Conservation (phyloP, 169 alveolate species). For the Cardiosporidium cionae region DNA sequence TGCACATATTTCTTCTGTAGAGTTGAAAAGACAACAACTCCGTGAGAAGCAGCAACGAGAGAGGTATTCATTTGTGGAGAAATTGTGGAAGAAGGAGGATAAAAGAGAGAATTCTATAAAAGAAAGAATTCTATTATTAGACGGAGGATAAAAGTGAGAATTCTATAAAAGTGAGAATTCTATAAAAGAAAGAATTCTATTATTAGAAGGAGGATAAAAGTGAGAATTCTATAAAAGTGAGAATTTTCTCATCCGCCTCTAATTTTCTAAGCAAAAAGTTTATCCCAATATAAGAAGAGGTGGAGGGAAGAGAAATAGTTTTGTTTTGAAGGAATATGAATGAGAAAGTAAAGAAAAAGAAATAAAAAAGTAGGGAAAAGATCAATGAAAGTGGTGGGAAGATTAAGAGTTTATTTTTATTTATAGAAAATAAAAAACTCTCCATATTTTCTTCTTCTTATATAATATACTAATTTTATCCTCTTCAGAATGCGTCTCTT, state of each 20-base stretch:
- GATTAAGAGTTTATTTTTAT: background rate
- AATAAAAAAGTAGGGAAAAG: too few species aligned
- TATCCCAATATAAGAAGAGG: too few species aligned
- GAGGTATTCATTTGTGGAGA: background rate
- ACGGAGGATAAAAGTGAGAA: background rate
- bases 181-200: background rate
- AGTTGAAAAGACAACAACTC: background rate
- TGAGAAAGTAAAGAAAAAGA: too few species aligned
- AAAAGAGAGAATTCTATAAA: background rate
- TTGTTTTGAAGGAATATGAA: too few species aligned
- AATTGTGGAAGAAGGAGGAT: background rate
- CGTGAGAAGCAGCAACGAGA: conserved; percentile 3
- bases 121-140: background rate
- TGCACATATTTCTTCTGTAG: background rate
- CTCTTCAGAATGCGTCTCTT: conserved; percentile 32
- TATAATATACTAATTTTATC: background rate
- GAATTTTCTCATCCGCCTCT: background rate
- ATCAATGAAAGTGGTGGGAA: background rate
- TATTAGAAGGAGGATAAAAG: background rate
- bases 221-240: background rate
- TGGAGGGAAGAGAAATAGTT: too few species aligned
- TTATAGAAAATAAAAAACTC: background rate
- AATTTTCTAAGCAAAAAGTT: too few species aligned
- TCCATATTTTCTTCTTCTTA: background rate
- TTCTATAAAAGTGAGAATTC: background rate